A percentile compares a stretch with the other conserved stretches of the same genome.
Evolutionary conservation across 495 filamentous ascomycete genomes (phyloP).

Genomic region (Aspergillus panamensis): DNA sequence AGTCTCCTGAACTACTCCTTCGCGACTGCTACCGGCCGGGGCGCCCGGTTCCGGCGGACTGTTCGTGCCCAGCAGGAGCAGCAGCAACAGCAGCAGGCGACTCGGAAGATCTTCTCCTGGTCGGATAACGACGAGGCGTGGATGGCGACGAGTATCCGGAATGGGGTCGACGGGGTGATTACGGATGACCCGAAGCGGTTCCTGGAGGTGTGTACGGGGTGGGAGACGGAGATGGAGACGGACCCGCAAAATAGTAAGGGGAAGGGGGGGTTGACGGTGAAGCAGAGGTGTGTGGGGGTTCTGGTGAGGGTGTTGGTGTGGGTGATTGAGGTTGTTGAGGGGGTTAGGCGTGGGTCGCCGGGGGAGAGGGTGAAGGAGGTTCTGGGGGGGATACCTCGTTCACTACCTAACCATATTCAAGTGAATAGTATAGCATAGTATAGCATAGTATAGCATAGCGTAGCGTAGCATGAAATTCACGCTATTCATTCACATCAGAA

Average conservation of each 20-base stretch:
- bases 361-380: background rate
- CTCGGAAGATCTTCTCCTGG: conserved; percentile 61
- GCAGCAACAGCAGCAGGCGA: conserved; percentile 31
- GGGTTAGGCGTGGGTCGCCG: background rate
- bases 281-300: background rate
- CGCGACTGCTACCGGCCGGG: conserved; percentile 72
- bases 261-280: background rate
- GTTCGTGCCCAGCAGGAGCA: no score
- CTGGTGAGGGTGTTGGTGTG: background rate
- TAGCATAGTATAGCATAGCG: no score
- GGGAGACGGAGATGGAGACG: background rate
- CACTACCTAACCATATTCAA: no score
- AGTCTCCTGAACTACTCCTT: conserved; percentile 57
- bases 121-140: conserved; percentile 72
- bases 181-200: conserved; percentile 54
- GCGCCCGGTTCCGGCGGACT: background rate
- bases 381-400: background rate
- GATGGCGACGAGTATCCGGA: conserved; percentile 69
- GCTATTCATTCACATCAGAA: no score
- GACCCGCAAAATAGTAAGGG: background rate
- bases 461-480: no score
- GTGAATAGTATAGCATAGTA: no score
- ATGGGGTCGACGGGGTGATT: conserved; percentile 53
- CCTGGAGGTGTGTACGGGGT: background rate
- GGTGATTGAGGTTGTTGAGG: background rate